Percentiles rank a stretch among this genome's conserved stretches.
Evolutionary conservation across 78 protist genomes (phyloP).

Genomic region (Guillardia theta): DNA sequence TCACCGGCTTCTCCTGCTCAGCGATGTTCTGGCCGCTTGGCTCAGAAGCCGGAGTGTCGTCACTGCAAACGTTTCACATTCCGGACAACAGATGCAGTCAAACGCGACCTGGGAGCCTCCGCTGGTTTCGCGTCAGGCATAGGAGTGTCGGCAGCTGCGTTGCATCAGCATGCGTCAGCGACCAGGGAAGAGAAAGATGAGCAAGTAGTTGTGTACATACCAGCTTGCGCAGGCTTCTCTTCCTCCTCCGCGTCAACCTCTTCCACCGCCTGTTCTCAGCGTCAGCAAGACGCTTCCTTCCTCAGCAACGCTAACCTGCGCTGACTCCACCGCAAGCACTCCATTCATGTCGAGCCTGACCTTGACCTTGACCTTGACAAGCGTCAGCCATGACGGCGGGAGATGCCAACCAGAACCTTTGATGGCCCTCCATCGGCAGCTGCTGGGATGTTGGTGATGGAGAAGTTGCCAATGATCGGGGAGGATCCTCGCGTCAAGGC

Average conservation of each 20-base stretch:
- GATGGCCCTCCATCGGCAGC: background rate
- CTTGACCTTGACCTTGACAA: slow-evolving; percentile 67
- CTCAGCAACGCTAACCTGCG: too few relatives aligned
- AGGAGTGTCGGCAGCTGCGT: too few relatives aligned
- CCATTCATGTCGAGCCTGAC: slow-evolving; percentile 78
- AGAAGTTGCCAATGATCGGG: background rate
- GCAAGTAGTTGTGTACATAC: too few relatives aligned
- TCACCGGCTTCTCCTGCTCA: background rate
- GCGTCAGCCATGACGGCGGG: background rate
- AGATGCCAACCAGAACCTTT: background rate
- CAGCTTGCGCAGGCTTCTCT: too few relatives aligned
- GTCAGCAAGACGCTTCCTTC: too few relatives aligned
- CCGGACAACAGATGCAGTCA: too few relatives aligned
- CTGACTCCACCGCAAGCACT: slow-evolving; percentile 63
- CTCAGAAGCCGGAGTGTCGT: background rate
- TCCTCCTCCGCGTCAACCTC: slow-evolving; percentile 51
- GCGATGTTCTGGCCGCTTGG: background rate
- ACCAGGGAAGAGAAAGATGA: too few relatives aligned
- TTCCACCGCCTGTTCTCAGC: slow-evolving; percentile 56
- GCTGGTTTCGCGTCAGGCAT: too few relatives aligned
- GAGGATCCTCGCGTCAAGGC: too few relatives aligned
- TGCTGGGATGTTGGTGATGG: slow-evolving; percentile 37
- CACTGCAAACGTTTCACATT: too few relatives aligned
- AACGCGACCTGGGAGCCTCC: too few relatives aligned
- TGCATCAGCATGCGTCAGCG: too few relatives aligned